Evolutionary conservation across 2,329 filamentous ascomycete species (phyloP), one percentile per base, ranked within the genome.

Genomic region (Monilinia laxa): DNA sequence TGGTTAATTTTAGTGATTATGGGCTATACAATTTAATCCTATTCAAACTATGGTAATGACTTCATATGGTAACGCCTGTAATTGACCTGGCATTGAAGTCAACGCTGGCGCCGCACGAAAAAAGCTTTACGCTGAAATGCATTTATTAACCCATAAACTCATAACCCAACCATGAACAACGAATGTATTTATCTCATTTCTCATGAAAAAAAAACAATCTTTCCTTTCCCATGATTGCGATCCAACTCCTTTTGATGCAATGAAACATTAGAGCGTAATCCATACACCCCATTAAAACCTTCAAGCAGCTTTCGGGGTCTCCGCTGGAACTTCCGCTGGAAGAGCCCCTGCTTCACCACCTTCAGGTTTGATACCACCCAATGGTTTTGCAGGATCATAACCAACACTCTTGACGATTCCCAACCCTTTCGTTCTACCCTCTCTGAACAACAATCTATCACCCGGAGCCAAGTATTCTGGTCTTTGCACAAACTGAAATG

Each of bases 321-420:
- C 28, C 10, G 54, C 42, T 52, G 28, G 7, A 9, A 23, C 18
- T 16, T 64, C 20, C 23, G 53, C 14, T 49, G 42, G n/a, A 12
- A 20, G 28, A 49, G 42, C n/a, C 5, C 38, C 62, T 31, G 62
- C n/a, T 14, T 35, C 53, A 5, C 51, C 54, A 7, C 42, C 62
- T 35, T 51, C 62, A 58, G 62, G 28, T 38, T 65, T 65, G 11
- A 65, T n/a, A 11, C 63, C 63, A 11, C 69, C 80, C 57, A 85
- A 72, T 9, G 82, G 82, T n/a, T 82, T 79, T 4, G 70, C 73
- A 0, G 87, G 83, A 77, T 98, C 93, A 77, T 98, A 99, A 3
- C 93, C 93, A 0, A 98, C 85, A 51, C 87, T 86, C 78, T 97
- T 97, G 60, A 99, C 92, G 70, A 99, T 97, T 0, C 95, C 95